These are phyloP conservation scores for Clavariopsis aquatica DNA, from an alignment of 495 filamentous ascomycete species.

Conservation along the genomic window DNA sequence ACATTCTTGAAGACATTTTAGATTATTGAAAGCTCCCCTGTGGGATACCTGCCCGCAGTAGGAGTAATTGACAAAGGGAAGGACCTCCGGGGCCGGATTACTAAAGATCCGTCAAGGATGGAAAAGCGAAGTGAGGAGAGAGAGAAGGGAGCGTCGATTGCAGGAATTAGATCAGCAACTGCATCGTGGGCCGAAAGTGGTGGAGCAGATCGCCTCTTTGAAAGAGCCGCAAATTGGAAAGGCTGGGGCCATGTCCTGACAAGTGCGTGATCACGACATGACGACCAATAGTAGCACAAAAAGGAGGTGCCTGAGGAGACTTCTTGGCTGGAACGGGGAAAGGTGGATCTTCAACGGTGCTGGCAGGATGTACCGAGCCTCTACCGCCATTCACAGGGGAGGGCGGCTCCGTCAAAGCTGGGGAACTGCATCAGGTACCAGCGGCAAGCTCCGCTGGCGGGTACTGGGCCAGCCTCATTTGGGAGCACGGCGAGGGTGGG, in stretches of 20 bases:
- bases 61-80: not conserved
- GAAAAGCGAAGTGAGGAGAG: not conserved
- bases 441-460: slow-evolving; percentile 1
- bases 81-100: slow-evolving; percentile 6
- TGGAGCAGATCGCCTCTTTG: slow-evolving; percentile 1
- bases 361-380: not conserved
- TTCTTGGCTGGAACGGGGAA: slow-evolving; percentile 12
- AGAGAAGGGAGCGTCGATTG: not conserved
- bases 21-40: slow-evolving; percentile 4
- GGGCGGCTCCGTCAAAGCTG: not conserved
- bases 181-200: not conserved
- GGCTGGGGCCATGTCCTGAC: not conserved
- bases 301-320: not conserved
- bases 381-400: not conserved
- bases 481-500: not conserved
- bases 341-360: not conserved
- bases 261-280: not conserved
- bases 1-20: slow-evolving; percentile 10
- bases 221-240: slow-evolving; percentile 1
- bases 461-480: not conserved
- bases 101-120: slow-evolving; percentile 15
- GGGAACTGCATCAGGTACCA: not conserved
- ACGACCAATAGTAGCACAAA: not conserved
- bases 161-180: not conserved
- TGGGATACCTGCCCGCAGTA: slow-evolving; percentile 10